phyloP scores from a whole-genome alignment of 1,284 basidiomycete genomes.

The Heterobasidion parviporum region DNA sequence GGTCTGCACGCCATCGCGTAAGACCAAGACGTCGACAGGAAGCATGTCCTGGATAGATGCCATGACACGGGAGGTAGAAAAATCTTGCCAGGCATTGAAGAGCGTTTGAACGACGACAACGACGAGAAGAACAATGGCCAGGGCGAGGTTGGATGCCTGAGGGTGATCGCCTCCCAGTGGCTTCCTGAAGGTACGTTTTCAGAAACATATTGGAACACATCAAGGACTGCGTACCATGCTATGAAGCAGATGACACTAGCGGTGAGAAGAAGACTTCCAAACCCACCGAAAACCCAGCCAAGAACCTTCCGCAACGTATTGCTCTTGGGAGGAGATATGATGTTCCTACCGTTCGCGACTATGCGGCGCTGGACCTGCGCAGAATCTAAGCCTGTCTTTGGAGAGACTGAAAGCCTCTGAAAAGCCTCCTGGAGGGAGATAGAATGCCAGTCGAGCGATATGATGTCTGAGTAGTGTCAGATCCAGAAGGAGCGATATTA shows the following conservation, averaged over 20 bases:
- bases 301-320: conserved; percentile 31
- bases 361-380: conserved; percentile 40
- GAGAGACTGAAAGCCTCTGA: conserved; percentile 38
- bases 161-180: conserved; percentile 41
- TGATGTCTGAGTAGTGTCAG: conserved; percentile 22
- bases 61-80: conserved; percentile 38
- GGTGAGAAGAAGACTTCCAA: conserved; percentile 48
- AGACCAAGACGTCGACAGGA: conserved; percentile 38
- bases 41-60: conserved; percentile 44
- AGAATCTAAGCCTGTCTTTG: conserved; percentile 37
- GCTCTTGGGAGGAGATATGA: conserved; percentile 36
- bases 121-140: conserved; percentile 39
- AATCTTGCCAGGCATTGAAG: conserved; percentile 43
- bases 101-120: conserved; percentile 31
- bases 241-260: conserved; percentile 41
- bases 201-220: conserved; percentile 2
- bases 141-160: conserved; percentile 35
- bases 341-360: conserved; percentile 37
- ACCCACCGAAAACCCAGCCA: conserved; percentile 40
- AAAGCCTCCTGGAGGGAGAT: conserved; percentile 37
- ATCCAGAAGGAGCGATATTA: neutral
- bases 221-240: conserved; percentile 26
- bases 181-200: conserved; percentile 25
- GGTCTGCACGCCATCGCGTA: conserved; percentile 31
- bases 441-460: conserved; percentile 45